Percentiles rank a stretch among this genome's conserved stretches.
Conservation (phyloP, 108 stramenopile genomes). For the Epipyxis sp. region DNA sequence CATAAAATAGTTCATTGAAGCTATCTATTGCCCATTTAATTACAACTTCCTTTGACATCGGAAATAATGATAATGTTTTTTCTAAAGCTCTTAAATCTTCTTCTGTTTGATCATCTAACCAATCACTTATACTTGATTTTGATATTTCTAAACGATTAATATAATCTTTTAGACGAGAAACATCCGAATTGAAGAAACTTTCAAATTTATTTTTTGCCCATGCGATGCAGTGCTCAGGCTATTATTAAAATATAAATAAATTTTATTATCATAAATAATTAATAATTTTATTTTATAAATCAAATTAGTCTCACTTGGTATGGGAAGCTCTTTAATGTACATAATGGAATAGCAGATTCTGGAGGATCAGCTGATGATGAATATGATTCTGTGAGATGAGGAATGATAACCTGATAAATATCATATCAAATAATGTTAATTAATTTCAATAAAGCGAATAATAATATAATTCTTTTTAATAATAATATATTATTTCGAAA, state of each 20-base stretch:
- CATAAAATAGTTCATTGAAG: conserved; percentile 37
- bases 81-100: too few relatives aligned
- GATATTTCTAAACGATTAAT: too few relatives aligned
- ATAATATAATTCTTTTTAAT: conserved; percentile 14
- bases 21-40: conserved; percentile 40
- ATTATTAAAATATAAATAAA: conserved; percentile 19
- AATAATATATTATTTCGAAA: background rate
- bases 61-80: too few relatives aligned
- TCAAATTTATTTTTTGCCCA: conserved; percentile 35
- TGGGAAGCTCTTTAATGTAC: conserved; percentile 65
- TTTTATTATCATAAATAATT: background rate
- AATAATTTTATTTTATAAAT: conserved; percentile 4
- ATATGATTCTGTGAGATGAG: conserved; percentile 50
- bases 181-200: background rate
- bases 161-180: too few relatives aligned
- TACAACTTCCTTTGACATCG: too few relatives aligned
- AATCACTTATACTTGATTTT: too few relatives aligned
- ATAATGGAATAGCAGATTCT: conserved; percentile 53
- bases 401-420: conserved; percentile 48
- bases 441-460: too few relatives aligned
- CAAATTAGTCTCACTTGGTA: conserved; percentile 46
- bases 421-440: too few relatives aligned
- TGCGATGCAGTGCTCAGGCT: conserved; percentile 34
- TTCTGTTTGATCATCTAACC: too few relatives aligned
- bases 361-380: conserved; percentile 46